Base-by-base conservation (phyloP, 805 yeast species). In the Yarrowia sp. region DNA sequence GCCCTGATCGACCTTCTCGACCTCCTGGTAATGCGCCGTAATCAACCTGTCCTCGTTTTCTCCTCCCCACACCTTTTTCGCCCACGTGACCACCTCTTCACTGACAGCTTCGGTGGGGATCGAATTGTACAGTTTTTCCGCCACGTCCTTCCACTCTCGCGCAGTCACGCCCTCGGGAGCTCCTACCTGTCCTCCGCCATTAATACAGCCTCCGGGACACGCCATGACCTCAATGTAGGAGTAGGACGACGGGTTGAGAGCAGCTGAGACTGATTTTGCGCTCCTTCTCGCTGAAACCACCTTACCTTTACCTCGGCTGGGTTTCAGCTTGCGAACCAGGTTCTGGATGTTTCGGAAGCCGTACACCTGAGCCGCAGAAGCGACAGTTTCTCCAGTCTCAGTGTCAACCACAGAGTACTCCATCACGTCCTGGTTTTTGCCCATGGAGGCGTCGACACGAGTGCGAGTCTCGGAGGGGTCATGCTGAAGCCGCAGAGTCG, bases 221-320 rank as follows among this genome's bases (percentile, higher is more conserved):
- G 99, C 99, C 97, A 92, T 94, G 53, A 95, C 89, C 74, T 95
- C 99, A 7, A 94, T 90, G 72, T 89, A 91, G 70, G 91, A 95
- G 72, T 90, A 87, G 47, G 79, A 81, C 39, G 84, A 77, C 0
- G 94, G 89, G 69, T 90, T 93, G 0, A 87, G 87, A 10, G 66
- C 66, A 13, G 70, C 71, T 14, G 68, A 49, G n/a, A 76, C 71
- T 6, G 72, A 65, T 14, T 47, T 47, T 13, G 52, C 9, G 19
- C 36, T 30, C 14, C 70, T 66, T 15, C 68, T 50, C 49, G 47
- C 70, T 61, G 33, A 38, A 69, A 43, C 65, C 53, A 71, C 69
- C 70, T 73, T 58, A 3, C 52, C 52, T 6, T 47, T 47, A 1
- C 38, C 49, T 70, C 70, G 61, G 71, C 75, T 70, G n/a, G 83